phyloP scores from a whole-genome alignment of 2,329 filamentous ascomycete species.

The Fusarium liriodendri region DNA sequence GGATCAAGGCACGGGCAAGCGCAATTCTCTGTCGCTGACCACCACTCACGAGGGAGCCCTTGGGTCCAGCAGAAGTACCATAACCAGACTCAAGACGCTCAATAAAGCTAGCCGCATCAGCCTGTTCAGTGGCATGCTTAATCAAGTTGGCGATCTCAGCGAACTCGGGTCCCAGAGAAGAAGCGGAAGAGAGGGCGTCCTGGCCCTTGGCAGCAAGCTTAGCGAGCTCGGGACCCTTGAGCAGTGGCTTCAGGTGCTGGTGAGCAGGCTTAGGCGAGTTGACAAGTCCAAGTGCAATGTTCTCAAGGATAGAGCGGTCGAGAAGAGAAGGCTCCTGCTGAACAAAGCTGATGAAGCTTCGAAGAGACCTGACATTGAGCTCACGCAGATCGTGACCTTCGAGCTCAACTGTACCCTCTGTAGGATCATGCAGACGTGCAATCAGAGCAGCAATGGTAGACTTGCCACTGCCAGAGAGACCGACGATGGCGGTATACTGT shows the following conservation, averaged over 20 bases:
- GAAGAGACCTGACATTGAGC: slow-evolving; percentile 58
- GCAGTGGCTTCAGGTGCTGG: slow-evolving; percentile 53
- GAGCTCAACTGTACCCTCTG: slow-evolving; percentile 57
- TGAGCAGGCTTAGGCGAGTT: slow-evolving; percentile 52
- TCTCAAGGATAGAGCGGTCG: slow-evolving; percentile 59
- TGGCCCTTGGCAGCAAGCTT: slow-evolving; percentile 62
- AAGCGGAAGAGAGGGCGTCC: slow-evolving; percentile 58
- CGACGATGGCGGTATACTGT: slow-evolving; percentile 66
- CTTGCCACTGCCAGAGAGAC: slow-evolving; percentile 67
- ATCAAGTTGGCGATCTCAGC: slow-evolving; percentile 62
- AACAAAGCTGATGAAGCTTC: slow-evolving; percentile 56
- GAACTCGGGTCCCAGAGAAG: slow-evolving; percentile 53
- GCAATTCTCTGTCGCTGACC: slow-evolving; percentile 71
- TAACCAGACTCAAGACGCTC: slow-evolving; percentile 64
- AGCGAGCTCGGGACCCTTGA: slow-evolving; percentile 61
- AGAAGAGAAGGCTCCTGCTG: slow-evolving; percentile 58
- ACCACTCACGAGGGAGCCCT: slow-evolving; percentile 66
- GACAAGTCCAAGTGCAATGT: slow-evolving; percentile 58
- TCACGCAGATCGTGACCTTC: slow-evolving; percentile 59
- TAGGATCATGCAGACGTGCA: slow-evolving; percentile 67
- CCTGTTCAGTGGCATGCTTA: slow-evolving; percentile 64
- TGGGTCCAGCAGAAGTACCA: slow-evolving; percentile 62
- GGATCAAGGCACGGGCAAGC: slow-evolving; percentile 66
- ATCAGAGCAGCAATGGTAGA: slow-evolving; percentile 66
- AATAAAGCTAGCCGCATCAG: slow-evolving; percentile 69